Base-by-base conservation (phyloP, 2,329 filamentous ascomycete genomes). In the Massarina eburnea region DNA sequence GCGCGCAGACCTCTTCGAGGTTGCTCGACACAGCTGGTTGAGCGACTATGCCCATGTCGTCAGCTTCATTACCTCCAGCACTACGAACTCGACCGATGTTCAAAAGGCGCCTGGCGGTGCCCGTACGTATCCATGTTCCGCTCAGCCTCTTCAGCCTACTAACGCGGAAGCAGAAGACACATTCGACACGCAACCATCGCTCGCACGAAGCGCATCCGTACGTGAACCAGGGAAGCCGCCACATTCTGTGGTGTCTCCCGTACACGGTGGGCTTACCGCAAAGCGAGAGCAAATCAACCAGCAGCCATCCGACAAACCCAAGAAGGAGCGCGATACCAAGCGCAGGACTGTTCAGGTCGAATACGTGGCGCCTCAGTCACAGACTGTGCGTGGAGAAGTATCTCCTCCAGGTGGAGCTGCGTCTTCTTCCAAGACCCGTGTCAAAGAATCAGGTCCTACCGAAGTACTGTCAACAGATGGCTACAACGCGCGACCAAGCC, bases 11-110 rank as follows among this genome's bases (percentile, higher is more conserved):
- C 75, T 99, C 36, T 99, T 99, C 62, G 94, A 99, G 69, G 94
- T 99, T 34, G 94, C 94, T 37, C 84, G 94, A 41, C 94, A 99
- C 73, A 99, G 94, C 74, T 99, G 94, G 94, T 75, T 99, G 55
- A 95, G 88, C 73, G 94, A 97, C 67, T 99, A 94, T 67, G 88
- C 91, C n/a, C 89, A 95, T 66, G 86, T 97, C 39, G 92, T 99
- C 39, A 89, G 91, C 63, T 91, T 96, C 68, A 96, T 99, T 64
- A 97, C 94, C 18, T 97, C 94, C 72, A 92, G 86, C 65, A 95
- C 91, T 4, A 96, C 92, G 8, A 89, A 88, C 41, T 84, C 89
- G 9, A 84, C 82, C 39, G 91, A 97, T 59, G 91, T 95, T 58
- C 85, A 90, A 57, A 89, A 90, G 58, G 85, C 88, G 2, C 88